Evolutionary conservation across 352 stramenopile genomes (phyloP).

Genomic region (Phytopythium boreale): DNA sequence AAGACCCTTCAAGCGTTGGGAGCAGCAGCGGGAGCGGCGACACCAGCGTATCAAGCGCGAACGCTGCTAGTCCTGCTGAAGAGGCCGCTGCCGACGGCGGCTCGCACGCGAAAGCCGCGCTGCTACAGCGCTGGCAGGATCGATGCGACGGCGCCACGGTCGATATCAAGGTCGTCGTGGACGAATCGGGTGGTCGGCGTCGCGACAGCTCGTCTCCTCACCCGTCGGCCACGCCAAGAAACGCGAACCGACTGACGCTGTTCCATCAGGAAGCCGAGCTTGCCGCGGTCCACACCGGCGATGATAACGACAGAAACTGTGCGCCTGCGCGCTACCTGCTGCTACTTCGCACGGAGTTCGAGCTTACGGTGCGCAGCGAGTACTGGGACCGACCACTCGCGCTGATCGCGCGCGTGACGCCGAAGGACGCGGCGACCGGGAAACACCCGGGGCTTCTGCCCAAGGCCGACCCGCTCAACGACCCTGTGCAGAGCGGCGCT

Average conservation of each 20-base stretch:
- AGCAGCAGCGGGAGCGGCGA: no score
- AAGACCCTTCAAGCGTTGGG: conserved; percentile 3
- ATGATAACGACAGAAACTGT: conserved; percentile 4
- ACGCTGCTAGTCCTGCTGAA: not conserved
- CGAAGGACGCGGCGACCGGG: conserved; percentile 10
- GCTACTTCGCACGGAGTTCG: conserved; percentile 43
- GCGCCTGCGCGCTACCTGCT: conserved; percentile 11
- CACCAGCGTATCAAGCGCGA: not conserved
- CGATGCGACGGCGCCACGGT: conserved; percentile 47
- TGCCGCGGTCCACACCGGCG: conserved; percentile 17
- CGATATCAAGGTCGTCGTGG: conserved; percentile 47
- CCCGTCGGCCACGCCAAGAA: conserved; percentile 1
- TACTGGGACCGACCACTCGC: conserved; percentile 54
- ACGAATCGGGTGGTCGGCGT: not conserved
- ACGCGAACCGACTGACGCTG: conserved; percentile 25
- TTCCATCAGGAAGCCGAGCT: conserved; percentile 64
- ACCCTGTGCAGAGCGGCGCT: conserved; percentile 5
- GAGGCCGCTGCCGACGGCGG: no score
- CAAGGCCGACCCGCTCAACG: not conserved
- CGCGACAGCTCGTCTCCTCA: conserved; percentile 8
- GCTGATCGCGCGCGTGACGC: conserved; percentile 50
- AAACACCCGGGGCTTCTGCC: not conserved
- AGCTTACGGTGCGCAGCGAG: conserved; percentile 58
- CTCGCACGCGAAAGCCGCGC: not conserved
- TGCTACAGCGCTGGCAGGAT: conserved; percentile 31